A percentile compares a stretch with the other conserved stretches of the same genome.
These are phyloP conservation scores for Salvia splendens DNA, from an alignment of 257 asterid genomes.

Conservation along the genomic window DNA sequence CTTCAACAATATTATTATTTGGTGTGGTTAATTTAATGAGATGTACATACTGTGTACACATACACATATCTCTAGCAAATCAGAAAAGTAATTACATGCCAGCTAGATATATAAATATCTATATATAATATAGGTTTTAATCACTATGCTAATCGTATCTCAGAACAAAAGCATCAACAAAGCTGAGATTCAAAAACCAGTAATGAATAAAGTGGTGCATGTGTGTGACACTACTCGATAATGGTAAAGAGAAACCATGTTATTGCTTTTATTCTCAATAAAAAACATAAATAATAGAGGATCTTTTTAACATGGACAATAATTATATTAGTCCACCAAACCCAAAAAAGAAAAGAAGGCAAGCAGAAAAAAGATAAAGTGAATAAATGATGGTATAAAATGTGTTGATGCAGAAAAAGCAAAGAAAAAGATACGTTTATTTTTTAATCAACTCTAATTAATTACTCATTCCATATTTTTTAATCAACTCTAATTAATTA, in stretches of 20 bases:
- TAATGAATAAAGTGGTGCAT: constrained; percentile 29
- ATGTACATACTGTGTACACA: neutral
- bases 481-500: no score
- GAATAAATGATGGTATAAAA: neutral
- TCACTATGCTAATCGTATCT: constrained; percentile 5
- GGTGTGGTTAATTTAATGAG: constrained; percentile 17
- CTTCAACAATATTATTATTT: constrained; percentile 2
- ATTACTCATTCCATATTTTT: no score
- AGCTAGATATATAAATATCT: neutral
- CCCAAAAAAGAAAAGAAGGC: constrained; percentile 15
- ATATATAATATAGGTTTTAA: no score
- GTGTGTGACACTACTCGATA: constrained; percentile 24
- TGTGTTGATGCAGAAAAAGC: no score
- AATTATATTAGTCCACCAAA: constrained; percentile 29
- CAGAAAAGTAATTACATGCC: neutral
- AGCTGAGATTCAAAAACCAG: neutral
- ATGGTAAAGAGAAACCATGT: neutral
- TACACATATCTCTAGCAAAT: neutral
- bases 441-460: no score
- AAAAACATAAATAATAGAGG: neutral
- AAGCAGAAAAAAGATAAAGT: constrained; percentile 46
- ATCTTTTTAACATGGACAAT: neutral
- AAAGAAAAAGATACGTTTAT: no score
- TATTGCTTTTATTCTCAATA: no score
- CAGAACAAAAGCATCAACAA: neutral